Evolutionary conservation across 1,284 basidiomycete genomes (phyloP).

Genomic region (Tilletia caries): DNA sequence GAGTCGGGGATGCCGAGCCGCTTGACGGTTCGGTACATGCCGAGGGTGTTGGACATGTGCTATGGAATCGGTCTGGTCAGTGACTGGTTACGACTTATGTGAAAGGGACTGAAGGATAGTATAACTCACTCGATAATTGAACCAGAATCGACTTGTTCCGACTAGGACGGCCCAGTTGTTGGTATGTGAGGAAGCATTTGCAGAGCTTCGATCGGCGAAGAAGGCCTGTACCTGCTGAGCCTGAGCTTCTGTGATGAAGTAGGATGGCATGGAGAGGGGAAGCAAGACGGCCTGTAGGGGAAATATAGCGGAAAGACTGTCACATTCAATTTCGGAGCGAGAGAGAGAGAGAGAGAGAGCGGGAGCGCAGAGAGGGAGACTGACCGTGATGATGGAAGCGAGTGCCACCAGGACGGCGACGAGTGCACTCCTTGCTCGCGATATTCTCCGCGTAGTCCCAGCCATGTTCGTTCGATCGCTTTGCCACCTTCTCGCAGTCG

Average conservation of each 20-base stretch:
- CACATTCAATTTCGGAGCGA: not conserved
- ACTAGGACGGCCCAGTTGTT: constrained; percentile 99
- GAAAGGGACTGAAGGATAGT: not conserved
- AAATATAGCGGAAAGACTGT: not conserved
- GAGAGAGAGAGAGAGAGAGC: not conserved
- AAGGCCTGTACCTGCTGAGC: constrained; percentile 22
- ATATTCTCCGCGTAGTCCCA: too few relatives aligned
- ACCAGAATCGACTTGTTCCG: constrained; percentile 91
- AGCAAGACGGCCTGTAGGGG: constrained; percentile 15
- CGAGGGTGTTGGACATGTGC: constrained; percentile 97
- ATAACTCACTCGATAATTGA: constrained; percentile 91
- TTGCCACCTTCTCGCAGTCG: too few relatives aligned
- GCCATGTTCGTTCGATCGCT: too few relatives aligned
- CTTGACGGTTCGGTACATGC: constrained; percentile 98
- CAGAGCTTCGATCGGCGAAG: constrained; percentile 8
- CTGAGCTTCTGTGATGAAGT: constrained; percentile 22
- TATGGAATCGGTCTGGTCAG: constrained; percentile 49
- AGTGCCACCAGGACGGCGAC: not conserved
- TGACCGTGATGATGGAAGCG: not conserved
- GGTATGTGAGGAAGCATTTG: constrained; percentile 52
- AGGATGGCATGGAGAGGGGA: constrained; percentile 19
- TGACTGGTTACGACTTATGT: not conserved
- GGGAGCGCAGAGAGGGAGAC: not conserved
- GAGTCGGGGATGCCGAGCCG: constrained; percentile 95
- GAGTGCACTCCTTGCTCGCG: too few relatives aligned